Conservation (phyloP, 805 yeast genomes). For the Tetrapisispora nanseiensis region DNA sequence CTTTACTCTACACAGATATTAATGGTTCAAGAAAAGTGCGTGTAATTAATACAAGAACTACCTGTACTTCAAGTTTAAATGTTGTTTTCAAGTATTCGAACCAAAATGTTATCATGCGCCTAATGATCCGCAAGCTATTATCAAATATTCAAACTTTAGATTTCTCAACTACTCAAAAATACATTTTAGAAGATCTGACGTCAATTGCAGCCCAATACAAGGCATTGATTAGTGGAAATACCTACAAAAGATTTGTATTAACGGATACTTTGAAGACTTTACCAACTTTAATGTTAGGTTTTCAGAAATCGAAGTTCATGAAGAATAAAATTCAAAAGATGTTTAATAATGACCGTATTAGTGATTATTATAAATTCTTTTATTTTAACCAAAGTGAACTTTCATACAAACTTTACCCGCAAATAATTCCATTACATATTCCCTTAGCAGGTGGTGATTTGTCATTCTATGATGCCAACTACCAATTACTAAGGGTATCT, state of each 20-base stretch:
- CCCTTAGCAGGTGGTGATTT: conserved; percentile 46
- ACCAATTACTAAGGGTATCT: conserved; percentile 32
- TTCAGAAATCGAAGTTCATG: conserved; percentile 61
- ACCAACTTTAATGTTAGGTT: conserved; percentile 55
- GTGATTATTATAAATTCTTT: conserved; percentile 35
- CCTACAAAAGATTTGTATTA: conserved; percentile 49
- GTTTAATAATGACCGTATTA: conserved; percentile 56
- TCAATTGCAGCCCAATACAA: conserved; percentile 55
- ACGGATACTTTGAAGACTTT: conserved; percentile 74
- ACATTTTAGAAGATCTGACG: conserved; percentile 43
- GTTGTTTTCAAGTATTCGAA: conserved; percentile 76
- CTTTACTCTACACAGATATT: conserved; percentile 70
- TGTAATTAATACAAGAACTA: conserved; percentile 73
- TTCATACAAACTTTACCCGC: conserved; percentile 66
- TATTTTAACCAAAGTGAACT: conserved; percentile 44
- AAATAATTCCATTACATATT: conserved; percentile 62
- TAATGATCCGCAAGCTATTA: conserved; percentile 43
- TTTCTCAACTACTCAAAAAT: conserved; percentile 40
- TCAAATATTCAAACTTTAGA: conserved; percentile 34
- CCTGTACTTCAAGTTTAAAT: conserved; percentile 62
- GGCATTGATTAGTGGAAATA: conserved; percentile 33
- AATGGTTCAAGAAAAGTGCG: conserved; percentile 76
- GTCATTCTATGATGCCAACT: conserved; percentile 34
- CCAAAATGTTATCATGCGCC: conserved; percentile 51
- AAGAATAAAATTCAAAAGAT: conserved; percentile 29